Evolutionary conservation across 2,329 filamentous ascomycete species (phyloP).

Genomic region (Nemania diffusa): DNA sequence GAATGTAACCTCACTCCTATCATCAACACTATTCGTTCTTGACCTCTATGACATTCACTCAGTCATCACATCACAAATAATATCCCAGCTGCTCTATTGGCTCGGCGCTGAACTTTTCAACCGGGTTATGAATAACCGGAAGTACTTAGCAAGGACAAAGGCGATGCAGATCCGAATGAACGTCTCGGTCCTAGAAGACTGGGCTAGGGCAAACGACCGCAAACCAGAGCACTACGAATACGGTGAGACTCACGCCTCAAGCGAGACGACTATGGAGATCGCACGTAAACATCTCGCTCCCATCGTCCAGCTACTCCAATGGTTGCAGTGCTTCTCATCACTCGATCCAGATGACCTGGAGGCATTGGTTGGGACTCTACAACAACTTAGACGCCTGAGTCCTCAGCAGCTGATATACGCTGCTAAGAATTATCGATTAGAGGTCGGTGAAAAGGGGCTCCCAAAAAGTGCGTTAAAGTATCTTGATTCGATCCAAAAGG

Average conservation of each 20-base stretch:
- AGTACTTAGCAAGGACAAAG: slow-evolving; percentile 94
- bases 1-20: slow-evolving; percentile 94
- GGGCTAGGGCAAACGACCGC: slow-evolving; percentile 92
- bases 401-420: slow-evolving; percentile 91
- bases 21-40: slow-evolving; percentile 94
- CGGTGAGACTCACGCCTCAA: slow-evolving; percentile 84
- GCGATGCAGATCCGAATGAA: slow-evolving; percentile 99
- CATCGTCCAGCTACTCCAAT: slow-evolving; percentile 92
- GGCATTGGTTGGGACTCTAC: slow-evolving; percentile 85
- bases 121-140: slow-evolving; percentile 94
- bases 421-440: slow-evolving; percentile 90
- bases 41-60: slow-evolving; percentile 99
- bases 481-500: slow-evolving; percentile 80
- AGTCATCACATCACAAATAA: slow-evolving; percentile 90
- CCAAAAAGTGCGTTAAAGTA: slow-evolving; percentile 91
- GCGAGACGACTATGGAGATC: slow-evolving; percentile 87
- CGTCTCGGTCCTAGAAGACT: slow-evolving; percentile 92
- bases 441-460: slow-evolving; percentile 93
- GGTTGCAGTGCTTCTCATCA: slow-evolving; percentile 97
- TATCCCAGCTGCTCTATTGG: slow-evolving; percentile 96
- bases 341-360: slow-evolving; percentile 86
- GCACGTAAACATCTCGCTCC: slow-evolving; percentile 87
- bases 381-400: slow-evolving; percentile 86
- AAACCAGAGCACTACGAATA: slow-evolving; percentile 96
- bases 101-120: slow-evolving; percentile 96